Evolutionary conservation across 352 stramenopile species (phyloP), one percentile per base, ranked within the genome.

Genomic region (Halophytophthora batemanensis): DNA sequence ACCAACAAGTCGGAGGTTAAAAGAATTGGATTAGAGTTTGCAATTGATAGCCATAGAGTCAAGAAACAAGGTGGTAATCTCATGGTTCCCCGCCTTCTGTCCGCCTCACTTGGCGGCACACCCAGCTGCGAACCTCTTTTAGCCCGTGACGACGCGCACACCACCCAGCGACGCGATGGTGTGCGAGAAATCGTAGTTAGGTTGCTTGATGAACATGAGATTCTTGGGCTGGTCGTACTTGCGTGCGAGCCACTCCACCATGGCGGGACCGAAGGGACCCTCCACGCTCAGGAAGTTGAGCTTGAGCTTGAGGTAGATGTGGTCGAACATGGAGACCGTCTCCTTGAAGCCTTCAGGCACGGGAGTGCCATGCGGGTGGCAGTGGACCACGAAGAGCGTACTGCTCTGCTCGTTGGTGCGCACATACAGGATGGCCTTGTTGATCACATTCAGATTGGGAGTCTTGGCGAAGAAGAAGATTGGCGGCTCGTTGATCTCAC

Each of bases 141-240:
- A 95, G 33, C 82, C 82, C 37, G 89, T 97, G 71, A 97, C 96
- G 44, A 97, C 82, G n/a, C 90, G 85, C 36, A 97, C 87, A 46
- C 89, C 89, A 35, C 90, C 90, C 11, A 97, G 86, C 48, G 90
- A 86, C 15, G 86, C 87, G 40, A 98, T 82, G 47, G 93, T 97
- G 74, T 97, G 89, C 18, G 74, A 76, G 61, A 98, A 98, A 59
- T 97, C 82, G 69, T 95, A 67, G 74, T 95, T 96, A n/a, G 92
- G 90, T 70, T 96, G 93, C 66, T 95, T 96, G 73, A 98, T 97
- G 67, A 98, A 98, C 86, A 98, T 97, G 67, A 96, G 90, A 71
- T 97, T 98, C 72, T 96, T 95, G 31, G 84, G 83, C 62, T 98
- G 87, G 43, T 72, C 69, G 59, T 98, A 92, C 63, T 93, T 85